A percentile compares a stretch with the other conserved stretches of the same genome.
These are phyloP conservation scores for Sphagnurus paluster DNA, from an alignment of 1,284 basidiomycete species.

Conservation along the genomic window DNA sequence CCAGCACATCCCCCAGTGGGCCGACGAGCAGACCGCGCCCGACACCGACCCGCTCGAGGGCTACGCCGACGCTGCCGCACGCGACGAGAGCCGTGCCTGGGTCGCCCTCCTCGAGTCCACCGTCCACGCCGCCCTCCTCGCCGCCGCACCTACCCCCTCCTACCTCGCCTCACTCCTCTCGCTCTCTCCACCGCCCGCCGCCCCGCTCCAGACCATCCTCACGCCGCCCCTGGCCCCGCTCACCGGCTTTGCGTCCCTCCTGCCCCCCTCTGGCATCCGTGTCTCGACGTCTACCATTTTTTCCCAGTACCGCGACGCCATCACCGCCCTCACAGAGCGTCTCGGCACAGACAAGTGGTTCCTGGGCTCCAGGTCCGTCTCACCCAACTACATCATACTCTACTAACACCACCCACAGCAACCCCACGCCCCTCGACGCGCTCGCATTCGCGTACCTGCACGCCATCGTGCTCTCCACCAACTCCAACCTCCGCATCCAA, in stretches of 20 bases:
- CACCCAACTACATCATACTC: slow-evolving; percentile 1
- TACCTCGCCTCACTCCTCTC: slow-evolving; percentile 40
- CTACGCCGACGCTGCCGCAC: slow-evolving; percentile 54
- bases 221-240: slow-evolving; percentile 66
- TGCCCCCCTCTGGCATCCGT: slow-evolving; percentile 60
- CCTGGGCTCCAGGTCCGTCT: slow-evolving; percentile 64
- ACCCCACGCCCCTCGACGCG: slow-evolving; percentile 75
- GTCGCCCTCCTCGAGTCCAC: slow-evolving; percentile 70
- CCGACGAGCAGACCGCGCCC: slow-evolving; percentile 35
- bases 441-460: slow-evolving; percentile 78
- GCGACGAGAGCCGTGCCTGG: slow-evolving; percentile 79
- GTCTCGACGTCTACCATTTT: slow-evolving; percentile 50
- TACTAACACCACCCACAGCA: slow-evolving; percentile 36
- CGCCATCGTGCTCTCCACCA: slow-evolving; percentile 53
- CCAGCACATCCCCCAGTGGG: slow-evolving; percentile 71
- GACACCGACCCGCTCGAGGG: slow-evolving; percentile 55
- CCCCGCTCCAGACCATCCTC: slow-evolving; percentile 45
- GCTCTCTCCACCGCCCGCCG: slow-evolving; percentile 23
- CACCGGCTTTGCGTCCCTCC: slow-evolving; percentile 62
- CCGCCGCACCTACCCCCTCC: slow-evolving; percentile 23
- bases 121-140: slow-evolving; percentile 72
- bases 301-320: slow-evolving; percentile 67
- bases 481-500: slow-evolving; percentile 52
- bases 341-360: slow-evolving; percentile 78
- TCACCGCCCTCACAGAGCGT: slow-evolving; percentile 68